A percentile compares a stretch with the other conserved stretches of the same genome.
Evolutionary conservation across 1,139 yeast species (phyloP).

Genomic region (Geotrichum australiense): DNA sequence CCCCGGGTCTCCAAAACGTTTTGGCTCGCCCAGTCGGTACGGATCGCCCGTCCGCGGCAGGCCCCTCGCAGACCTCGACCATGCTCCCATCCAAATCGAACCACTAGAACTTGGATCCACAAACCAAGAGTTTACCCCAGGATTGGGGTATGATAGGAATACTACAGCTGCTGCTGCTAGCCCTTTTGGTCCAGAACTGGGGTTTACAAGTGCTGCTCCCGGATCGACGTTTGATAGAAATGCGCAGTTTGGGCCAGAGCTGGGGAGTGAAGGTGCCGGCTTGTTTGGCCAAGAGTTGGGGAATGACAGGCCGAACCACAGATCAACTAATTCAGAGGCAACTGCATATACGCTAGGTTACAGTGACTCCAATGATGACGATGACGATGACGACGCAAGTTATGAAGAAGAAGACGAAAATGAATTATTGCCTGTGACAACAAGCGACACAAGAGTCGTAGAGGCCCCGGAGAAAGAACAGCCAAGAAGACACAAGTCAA

Average conservation of each 20-base stretch:
- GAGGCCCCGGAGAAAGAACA: slow-evolving; percentile 44
- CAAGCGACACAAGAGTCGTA: slow-evolving; percentile 24
- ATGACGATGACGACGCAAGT: background rate
- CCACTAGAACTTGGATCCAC: too few relatives aligned
- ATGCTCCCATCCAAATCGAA: slow-evolving; percentile 19
- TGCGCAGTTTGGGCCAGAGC: too few relatives aligned
- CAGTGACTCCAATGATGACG: background rate
- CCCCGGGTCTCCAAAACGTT: slow-evolving; percentile 14
- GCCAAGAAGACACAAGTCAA: slow-evolving; percentile 54
- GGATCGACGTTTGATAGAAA: too few relatives aligned
- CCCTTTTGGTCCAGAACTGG: too few relatives aligned
- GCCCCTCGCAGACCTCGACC: slow-evolving; percentile 27
- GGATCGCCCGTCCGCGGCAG: slow-evolving; percentile 21
- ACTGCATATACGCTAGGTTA: slow-evolving; percentile 5
- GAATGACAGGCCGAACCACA: background rate
- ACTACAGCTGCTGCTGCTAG: too few relatives aligned
- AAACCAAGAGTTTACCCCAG: too few relatives aligned
- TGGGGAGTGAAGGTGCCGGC: too few relatives aligned
- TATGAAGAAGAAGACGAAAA: slow-evolving; percentile 24
- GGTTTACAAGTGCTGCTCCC: too few relatives aligned
- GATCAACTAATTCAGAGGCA: slow-evolving; percentile 1
- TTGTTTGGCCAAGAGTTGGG: slow-evolving; percentile 6
- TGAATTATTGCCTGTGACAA: slow-evolving; percentile 25
- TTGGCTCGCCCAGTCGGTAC: slow-evolving; percentile 3
- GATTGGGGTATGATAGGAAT: too few relatives aligned